Evolutionary conservation across 768 basidiomycete genomes (phyloP).

Genomic region (Dacryopinax primogenitus): DNA sequence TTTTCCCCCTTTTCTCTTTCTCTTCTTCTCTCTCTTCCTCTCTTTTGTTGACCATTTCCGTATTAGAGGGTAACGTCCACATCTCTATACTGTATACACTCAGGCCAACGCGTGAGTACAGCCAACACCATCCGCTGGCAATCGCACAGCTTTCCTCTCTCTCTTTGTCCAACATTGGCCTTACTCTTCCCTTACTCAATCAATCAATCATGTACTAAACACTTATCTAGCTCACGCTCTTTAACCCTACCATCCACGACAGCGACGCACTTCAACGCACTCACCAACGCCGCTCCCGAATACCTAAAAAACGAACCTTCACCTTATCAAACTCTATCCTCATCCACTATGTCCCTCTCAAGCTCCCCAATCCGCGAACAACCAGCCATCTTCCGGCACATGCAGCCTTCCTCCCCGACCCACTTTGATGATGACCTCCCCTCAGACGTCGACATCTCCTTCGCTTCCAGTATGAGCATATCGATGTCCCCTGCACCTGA

Average conservation of each 20-base stretch:
- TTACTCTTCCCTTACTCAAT: not conserved
- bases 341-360: not conserved
- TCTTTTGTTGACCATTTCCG: no score
- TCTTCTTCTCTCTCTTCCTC: no score
- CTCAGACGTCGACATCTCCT: constrained; percentile 55
- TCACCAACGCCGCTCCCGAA: not conserved
- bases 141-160: no score
- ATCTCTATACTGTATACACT: no score
- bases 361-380: not conserved
- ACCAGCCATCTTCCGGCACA: constrained; percentile 1
- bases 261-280: not conserved
- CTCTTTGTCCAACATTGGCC: no score
- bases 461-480: constrained; percentile 72
- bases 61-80: no score
- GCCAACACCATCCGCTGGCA: no score
- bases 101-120: no score
- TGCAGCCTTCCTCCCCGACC: constrained; percentile 1
- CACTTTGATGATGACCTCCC: constrained; percentile 13
- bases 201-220: no score
- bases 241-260: not conserved
- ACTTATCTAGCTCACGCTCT: not conserved
- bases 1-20: no score
- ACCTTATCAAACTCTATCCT: not conserved
- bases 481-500: constrained; percentile 43
- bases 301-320: not conserved